Percentiles rank a stretch among this genome's conserved stretches.
phyloP scores from a whole-genome alignment of 2,329 filamentous ascomycete species.

The Cadophora gregata region DNA sequence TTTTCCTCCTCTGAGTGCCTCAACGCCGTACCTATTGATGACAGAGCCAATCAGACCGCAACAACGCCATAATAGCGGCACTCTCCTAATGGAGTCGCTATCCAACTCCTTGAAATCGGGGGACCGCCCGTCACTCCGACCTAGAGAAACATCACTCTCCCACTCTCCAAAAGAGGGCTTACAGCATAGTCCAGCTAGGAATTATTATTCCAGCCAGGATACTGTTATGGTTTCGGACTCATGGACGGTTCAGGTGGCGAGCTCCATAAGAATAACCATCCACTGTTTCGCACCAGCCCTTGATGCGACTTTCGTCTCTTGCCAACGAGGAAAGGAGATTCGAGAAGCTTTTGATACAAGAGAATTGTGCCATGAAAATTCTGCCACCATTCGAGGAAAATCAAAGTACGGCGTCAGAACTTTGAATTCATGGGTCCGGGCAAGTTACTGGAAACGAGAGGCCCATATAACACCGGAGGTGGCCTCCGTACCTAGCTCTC shows the following conservation, averaged over 20 bases:
- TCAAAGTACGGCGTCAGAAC: neutral
- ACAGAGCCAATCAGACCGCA: neutral
- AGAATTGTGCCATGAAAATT: neutral
- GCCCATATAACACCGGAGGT: constrained; percentile 14
- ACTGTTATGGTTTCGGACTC: too few species aligned
- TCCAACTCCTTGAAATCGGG: constrained; percentile 9
- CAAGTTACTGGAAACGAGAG: neutral
- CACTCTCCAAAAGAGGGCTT: neutral
- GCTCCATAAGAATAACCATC: neutral
- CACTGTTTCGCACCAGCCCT: neutral
- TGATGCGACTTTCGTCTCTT: neutral
- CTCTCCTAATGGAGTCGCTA: constrained; percentile 1
- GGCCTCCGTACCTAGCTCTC: constrained; percentile 16
- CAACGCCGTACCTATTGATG: neutral
- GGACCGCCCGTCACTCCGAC: constrained; percentile 26
- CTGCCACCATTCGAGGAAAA: neutral
- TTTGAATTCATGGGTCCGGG: neutral
- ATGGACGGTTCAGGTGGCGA: too few species aligned
- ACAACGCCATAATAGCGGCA: constrained; percentile 3
- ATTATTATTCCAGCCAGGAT: neutral
- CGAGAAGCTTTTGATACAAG: neutral
- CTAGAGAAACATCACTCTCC: constrained; percentile 18
- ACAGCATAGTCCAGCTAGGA: neutral
- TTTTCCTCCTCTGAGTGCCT: too few species aligned
- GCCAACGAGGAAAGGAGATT: neutral